phyloP scores from a whole-genome alignment of 306 rosid genomes.

The Cyclanthera cordifolia region DNA sequence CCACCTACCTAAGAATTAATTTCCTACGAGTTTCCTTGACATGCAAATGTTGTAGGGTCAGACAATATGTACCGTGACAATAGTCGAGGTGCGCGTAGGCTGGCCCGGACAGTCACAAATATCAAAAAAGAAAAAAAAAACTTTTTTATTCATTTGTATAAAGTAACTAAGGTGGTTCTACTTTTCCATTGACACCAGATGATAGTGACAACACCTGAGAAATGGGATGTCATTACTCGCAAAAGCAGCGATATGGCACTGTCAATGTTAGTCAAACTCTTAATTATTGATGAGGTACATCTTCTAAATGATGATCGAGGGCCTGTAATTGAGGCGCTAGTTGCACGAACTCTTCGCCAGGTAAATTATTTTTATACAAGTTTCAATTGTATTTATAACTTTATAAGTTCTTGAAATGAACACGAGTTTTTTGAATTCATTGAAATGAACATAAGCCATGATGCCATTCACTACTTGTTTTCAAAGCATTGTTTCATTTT shows the following conservation, averaged over 20 bases:
- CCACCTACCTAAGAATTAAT: too few species aligned
- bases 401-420: not conserved
- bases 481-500: not conserved
- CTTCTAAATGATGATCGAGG: constrained; percentile 95
- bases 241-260: constrained; percentile 98
- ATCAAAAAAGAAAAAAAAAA: too few species aligned
- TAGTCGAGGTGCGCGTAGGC: too few species aligned
- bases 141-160: constrained; percentile 11
- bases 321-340: constrained; percentile 94
- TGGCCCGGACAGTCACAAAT: too few species aligned
- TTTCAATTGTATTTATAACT: not conserved
- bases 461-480: not conserved
- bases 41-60: too few species aligned
- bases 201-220: constrained; percentile 99
- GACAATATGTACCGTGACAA: too few species aligned
- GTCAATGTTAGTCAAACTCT: constrained; percentile 88
- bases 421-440: not conserved
- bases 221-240: constrained; percentile 99
- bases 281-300: constrained; percentile 95
- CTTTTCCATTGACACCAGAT: constrained; percentile 39
- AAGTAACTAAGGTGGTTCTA: constrained; percentile 15
- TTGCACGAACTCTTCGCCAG: constrained; percentile 94
- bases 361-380: constrained; percentile 27
- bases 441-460: not conserved
- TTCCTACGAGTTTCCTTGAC: too few species aligned